Evolutionary conservation across 2,329 filamentous ascomycete species (phyloP).

Genomic region (Cordyceps fumosorosea): DNA sequence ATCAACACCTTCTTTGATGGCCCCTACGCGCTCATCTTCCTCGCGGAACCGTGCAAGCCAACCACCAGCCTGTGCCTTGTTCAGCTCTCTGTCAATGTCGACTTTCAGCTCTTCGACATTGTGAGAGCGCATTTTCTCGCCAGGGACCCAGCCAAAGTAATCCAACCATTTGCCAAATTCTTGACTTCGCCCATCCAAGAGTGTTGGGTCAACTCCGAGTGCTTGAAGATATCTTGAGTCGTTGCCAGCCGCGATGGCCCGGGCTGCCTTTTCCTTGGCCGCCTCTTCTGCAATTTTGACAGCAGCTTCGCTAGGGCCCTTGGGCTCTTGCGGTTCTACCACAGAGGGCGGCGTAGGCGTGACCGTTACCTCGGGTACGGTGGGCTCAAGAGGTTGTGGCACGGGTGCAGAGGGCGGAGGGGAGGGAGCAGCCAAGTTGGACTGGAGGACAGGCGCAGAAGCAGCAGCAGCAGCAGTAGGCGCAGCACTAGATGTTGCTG

Average conservation of each 20-base stretch:
- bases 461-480: slow-evolving; percentile 1
- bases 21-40: slow-evolving; percentile 83
- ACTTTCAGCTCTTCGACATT: slow-evolving; percentile 74
- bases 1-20: slow-evolving; percentile 81
- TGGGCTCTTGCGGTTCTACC: slow-evolving; percentile 33
- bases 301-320: slow-evolving; percentile 23
- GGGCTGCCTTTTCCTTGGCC: slow-evolving; percentile 44
- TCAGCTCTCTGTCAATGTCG: slow-evolving; percentile 80
- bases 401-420: neutral
- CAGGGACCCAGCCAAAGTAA: slow-evolving; percentile 81
- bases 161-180: slow-evolving; percentile 79
- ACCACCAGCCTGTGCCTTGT: slow-evolving; percentile 83
- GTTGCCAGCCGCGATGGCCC: slow-evolving; percentile 62
- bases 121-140: slow-evolving; percentile 65
- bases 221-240: slow-evolving; percentile 71
- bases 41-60: slow-evolving; percentile 82
- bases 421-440: slow-evolving; percentile 18
- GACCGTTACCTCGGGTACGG: slow-evolving; percentile 53
- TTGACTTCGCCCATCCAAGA: slow-evolving; percentile 69
- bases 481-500: slow-evolving; percentile 19
- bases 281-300: slow-evolving; percentile 21
- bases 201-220: slow-evolving; percentile 67
- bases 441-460: slow-evolving; percentile 8
- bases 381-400: slow-evolving; percentile 23
- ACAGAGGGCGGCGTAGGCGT: slow-evolving; percentile 26